A percentile compares a stretch with the other conserved stretches of the same genome.
These are phyloP conservation scores for Ceratocystis diversiconidia DNA, from an alignment of 2,329 filamentous ascomycete species.

Conservation along the genomic window DNA sequence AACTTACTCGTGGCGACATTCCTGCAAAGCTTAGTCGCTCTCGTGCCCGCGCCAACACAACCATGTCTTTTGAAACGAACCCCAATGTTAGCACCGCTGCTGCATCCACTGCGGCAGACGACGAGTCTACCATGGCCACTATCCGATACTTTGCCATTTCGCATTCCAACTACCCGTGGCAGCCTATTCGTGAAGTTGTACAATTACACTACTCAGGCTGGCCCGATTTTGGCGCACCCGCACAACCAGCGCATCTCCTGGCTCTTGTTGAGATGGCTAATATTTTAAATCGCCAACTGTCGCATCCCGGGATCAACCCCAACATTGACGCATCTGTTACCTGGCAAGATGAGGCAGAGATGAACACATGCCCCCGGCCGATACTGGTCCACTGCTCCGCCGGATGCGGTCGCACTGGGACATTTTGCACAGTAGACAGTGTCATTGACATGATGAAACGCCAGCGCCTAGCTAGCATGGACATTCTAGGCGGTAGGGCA, in stretches of 20 bases:
- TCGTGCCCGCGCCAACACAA: slow-evolving; percentile 28
- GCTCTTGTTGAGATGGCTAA: slow-evolving; percentile 82
- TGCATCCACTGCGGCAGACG: slow-evolving; percentile 32
- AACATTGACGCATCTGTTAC: slow-evolving; percentile 25
- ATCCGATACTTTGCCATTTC: slow-evolving; percentile 78
- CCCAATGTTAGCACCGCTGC: slow-evolving; percentile 12
- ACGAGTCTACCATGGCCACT: slow-evolving; percentile 51
- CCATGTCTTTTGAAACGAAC: slow-evolving; percentile 17
- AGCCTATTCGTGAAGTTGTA: slow-evolving; percentile 78
- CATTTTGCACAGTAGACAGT: slow-evolving; percentile 91
- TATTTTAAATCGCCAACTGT: slow-evolving; percentile 48
- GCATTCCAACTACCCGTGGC: slow-evolving; percentile 64
- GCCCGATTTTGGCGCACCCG: slow-evolving; percentile 91
- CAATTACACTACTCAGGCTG: slow-evolving; percentile 92
- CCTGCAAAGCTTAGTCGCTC: slow-evolving; percentile 22
- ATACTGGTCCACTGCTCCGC: slow-evolving; percentile 91
- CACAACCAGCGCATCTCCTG: slow-evolving; percentile 73
- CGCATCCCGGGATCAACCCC: slow-evolving; percentile 30
- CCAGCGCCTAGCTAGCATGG: slow-evolving; percentile 39
- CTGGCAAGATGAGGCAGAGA: slow-evolving; percentile 43
- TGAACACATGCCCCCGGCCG: slow-evolving; percentile 42
- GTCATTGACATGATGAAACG: slow-evolving; percentile 93
- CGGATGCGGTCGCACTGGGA: slow-evolving; percentile 86
- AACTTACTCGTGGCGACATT: not conserved
- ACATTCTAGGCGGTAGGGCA: slow-evolving; percentile 15